phyloP scores from a whole-genome alignment of 179 eudicot genomes.

The Beta macrorhiza region DNA sequence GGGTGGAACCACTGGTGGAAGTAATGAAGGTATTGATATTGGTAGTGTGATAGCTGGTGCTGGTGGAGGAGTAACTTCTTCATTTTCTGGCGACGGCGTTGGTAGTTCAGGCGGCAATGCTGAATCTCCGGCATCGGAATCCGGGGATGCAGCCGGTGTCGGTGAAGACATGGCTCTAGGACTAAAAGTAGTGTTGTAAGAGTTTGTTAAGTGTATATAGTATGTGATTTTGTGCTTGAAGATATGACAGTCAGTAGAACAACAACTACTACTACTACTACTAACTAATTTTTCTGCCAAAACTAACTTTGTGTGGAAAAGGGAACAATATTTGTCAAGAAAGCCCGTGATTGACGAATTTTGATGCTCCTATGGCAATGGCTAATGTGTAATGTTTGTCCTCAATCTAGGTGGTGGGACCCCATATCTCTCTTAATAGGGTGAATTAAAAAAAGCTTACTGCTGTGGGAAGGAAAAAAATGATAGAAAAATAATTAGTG shows the following conservation, averaged over 20 bases:
- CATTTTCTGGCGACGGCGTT: conserved; percentile 17
- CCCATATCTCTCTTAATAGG: conserved; percentile 19
- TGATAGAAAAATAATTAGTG: neutral
- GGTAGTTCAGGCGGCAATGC: conserved; percentile 12
- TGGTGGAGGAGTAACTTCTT: conserved; percentile 16
- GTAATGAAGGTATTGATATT: conserved; percentile 20
- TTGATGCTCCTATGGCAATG: conserved; percentile 14
- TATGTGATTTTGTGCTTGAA: neutral
- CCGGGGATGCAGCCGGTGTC: conserved; percentile 27
- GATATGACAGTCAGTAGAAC: conserved; percentile 8
- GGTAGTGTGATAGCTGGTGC: conserved; percentile 14
- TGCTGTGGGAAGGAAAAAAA: too few relatives aligned
- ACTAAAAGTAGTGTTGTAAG: neutral
- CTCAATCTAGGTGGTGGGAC: conserved; percentile 24
- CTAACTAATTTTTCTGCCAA: conserved; percentile 26
- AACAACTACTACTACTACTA: conserved; percentile 6
- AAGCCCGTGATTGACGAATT: conserved; percentile 38
- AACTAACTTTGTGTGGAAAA: neutral
- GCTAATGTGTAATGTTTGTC: conserved; percentile 19
- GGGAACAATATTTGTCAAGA: conserved; percentile 14
- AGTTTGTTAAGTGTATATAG: neutral
- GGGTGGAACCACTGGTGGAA: conserved; percentile 27
- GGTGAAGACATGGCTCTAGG: conserved; percentile 24
- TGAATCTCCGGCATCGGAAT: neutral
- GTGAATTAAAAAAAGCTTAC: neutral